Base-by-base conservation (phyloP, 306 rosid genomes). In the Sindora glabra region DNA sequence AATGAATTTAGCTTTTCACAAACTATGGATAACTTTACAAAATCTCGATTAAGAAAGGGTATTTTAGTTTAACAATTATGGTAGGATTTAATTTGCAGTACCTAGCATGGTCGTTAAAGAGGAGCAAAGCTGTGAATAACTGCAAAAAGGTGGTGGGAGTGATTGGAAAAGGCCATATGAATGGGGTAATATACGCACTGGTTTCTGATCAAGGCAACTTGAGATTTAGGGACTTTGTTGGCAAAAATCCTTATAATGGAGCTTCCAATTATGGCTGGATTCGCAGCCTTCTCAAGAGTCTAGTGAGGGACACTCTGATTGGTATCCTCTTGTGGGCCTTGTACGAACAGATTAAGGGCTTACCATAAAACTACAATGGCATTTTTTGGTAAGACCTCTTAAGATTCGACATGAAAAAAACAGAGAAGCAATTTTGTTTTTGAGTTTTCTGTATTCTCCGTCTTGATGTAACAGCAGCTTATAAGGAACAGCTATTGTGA, bases 101-200 rank as follows among this genome's bases (percentile, higher is more conserved):
- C 71, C 79, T 92, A 24, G 99, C 94, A 37, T 89, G 99, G 96
- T 92, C 96, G 37, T 24, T 86, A 44, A 89, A 92, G 84, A 41
- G 95, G 54, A 86, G 95, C 82, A 92, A 92, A 71, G 96, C 95
- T 8, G 98, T 92, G 62, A 88, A 92, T 49, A 80, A 82, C 46
- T 59, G 98, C 41, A 88, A 81, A 61, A 49, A 56, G n/a, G 95
- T 92, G 70, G 96, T 88, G 33, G 98, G 95, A 30, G 96, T 92
- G 13, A 83, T 88, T 56, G 96, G 98, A 57, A 88, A 83, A 47
- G 96, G 98, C 32, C 95, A 86, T 72, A 78, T 92, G 95, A 92
- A 86, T 24, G 95, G 96, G 18, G 94, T 92, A 11, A 67, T 92
- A 64, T 78, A 89, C 37, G 70, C 94, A 24, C 54, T 89, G 29